Evolutionary conservation across 148 eudicot genomes (phyloP), one percentile per base, ranked within the genome.

Genomic region (Linanthus parryae): DNA sequence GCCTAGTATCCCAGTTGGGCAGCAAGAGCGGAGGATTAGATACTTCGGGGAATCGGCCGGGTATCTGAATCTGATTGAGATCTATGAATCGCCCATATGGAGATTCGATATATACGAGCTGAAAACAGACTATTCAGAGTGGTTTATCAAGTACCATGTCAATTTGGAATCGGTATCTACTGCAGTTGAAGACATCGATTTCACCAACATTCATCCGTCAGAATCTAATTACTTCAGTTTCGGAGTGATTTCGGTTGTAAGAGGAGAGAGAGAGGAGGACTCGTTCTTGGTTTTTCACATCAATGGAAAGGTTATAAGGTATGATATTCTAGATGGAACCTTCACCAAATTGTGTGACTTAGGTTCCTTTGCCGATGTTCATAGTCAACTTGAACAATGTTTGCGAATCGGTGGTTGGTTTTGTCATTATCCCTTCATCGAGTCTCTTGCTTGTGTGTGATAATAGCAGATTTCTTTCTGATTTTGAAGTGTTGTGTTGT

Each of bases 141-240:
- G 53, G 53, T 33, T 46, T 33, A n/a, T 45, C 5, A 58, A 34
- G 23, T 58, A 58, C 37, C 0, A 3, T 0, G 53, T 34, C 17
- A 29, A 21, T 16, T 16, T 44, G 0, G 11, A 31, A 11, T 1
- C 11, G 3, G 8, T 31, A 7, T n/a, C 41, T 0, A 2, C 1
- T 0, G 52, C 33, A 20, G n/a, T 14, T 44, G 43, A 24, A 7
- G 23, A n/a, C 14, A 27, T 53, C 31, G 1, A n/a, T n/a, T n/a
- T n/a, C n/a, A n/a, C n/a, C n/a, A n/a, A n/a, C 8, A 7, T 8
- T 8, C 3, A 7, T 3, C 15, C 6, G 29, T 22, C 1, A n/a
- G n/a, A n/a, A n/a, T n/a, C n/a, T n/a, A n/a, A 12, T 45, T 12
- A 45, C 2, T 8, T 19, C 20, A 11, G 15, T 18, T 19, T 4